A percentile compares a stretch with the other conserved stretches of the same genome.
phyloP scores from a whole-genome alignment of 164 flowering plant genomes.

The Sedum album region DNA sequence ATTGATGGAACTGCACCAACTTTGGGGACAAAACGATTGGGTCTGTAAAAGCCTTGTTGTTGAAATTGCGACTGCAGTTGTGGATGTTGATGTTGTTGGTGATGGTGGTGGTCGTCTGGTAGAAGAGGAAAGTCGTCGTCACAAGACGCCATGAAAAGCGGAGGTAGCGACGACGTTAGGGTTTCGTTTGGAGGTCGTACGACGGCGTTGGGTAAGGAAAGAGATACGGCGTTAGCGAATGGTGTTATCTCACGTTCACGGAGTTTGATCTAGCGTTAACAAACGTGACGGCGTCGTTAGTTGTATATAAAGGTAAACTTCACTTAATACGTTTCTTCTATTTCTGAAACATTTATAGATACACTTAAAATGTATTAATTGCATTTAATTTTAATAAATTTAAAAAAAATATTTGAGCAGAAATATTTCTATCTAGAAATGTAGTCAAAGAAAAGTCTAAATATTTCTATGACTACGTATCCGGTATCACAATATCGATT shows the following conservation, averaged over 20 bases:
- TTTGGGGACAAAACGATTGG: conserved; percentile 11
- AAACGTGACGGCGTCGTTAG: not conserved
- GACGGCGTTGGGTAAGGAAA: conserved; percentile 44
- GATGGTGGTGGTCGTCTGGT: conserved; percentile 26
- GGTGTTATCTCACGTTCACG: conserved; percentile 21
- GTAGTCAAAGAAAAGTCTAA: no score
- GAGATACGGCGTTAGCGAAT: conserved; percentile 11
- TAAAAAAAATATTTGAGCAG: no score
- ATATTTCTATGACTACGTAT: no score
- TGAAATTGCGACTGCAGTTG: conserved; percentile 18
- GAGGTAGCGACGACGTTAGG: conserved; percentile 24
- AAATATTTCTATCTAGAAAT: no score
- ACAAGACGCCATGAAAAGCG: conserved; percentile 42
- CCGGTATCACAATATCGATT: no score
- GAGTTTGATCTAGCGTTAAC: conserved; percentile 10
- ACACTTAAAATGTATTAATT: no score
- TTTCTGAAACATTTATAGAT: no score
- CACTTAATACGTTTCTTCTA: no score
- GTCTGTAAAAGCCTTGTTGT: conserved; percentile 22
- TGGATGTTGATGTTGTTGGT: conserved; percentile 14
- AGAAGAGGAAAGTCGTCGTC: conserved; percentile 63
- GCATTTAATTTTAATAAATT: no score
- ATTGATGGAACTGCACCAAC: conserved; percentile 17
- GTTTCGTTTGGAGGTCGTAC: conserved; percentile 21
- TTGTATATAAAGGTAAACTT: no score